Base-by-base conservation (phyloP, 2,329 filamentous ascomycete genomes). In the Penicillium digitatum region DNA sequence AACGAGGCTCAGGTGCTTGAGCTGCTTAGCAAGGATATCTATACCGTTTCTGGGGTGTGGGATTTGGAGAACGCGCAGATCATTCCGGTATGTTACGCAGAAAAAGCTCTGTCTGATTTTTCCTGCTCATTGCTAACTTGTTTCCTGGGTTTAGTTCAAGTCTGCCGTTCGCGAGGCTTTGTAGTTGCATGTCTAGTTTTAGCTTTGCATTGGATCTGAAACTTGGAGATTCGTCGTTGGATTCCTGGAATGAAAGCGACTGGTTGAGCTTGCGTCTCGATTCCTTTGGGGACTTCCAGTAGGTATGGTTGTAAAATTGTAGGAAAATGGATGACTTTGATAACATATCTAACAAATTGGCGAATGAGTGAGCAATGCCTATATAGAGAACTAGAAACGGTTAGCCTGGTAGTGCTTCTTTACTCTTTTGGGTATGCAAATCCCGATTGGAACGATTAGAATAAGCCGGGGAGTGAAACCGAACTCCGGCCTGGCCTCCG, bases 1-100 rank as follows among this genome's bases (percentile, higher is more conserved):
- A 85, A 81, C 9, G 84, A 81, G 64, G 87, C 91, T 60, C 87
- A 90, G 69, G 83, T 89, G 2, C 70, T 87, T 38, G 81, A 87
- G 63, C 68, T 81, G 48, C 70, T 96, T 44, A 82, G 82, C 71
- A 79, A 82, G 46, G 91, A 96, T 75, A 77, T 91, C 10, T 96
- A 95, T 74, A 78, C 80, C 10, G 80, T 75, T 57, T 79, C 74
- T 40, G 89, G 86, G 0, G 90, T 95, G 9, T 96, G 91, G 91
- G 89, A 96, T 77, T 69, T 88, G 55, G 82, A 86, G 34, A 88
- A 88, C 65, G 83, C 70, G 59, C 65, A 75, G 65, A 71, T 78
- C 55, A 71, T 70, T 64, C 67, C 69, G 55, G 72, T 74, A 64
- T 52, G 69, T 70, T 40, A 12, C 0, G 5, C 20, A 10, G 10